A percentile compares a stretch with the other conserved stretches of the same genome.
phyloP scores from a whole-genome alignment of 2,329 filamentous ascomycete genomes.

The Chalara sp. region DNA sequence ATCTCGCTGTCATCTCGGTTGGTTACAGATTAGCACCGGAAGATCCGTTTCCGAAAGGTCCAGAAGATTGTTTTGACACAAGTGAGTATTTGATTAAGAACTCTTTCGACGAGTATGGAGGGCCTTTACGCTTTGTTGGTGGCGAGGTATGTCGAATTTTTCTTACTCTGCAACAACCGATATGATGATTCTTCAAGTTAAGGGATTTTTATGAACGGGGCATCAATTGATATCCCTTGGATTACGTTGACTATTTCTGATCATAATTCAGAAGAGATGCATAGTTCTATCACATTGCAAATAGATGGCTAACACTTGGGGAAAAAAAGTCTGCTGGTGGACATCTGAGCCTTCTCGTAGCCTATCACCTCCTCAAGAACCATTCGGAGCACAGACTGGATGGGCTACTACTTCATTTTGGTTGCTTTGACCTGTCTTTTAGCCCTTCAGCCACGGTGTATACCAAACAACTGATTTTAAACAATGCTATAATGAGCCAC shows the following conservation, averaged over 20 bases:
- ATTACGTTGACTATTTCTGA: conserved; percentile 9
- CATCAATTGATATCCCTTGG: background rate
- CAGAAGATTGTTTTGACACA: conserved; percentile 51
- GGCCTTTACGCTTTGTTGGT: conserved; percentile 35
- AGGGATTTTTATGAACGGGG: conserved; percentile 13
- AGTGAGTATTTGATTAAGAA: conserved; percentile 46
- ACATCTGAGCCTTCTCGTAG: conserved; percentile 40
- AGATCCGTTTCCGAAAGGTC: conserved; percentile 45
- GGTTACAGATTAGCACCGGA: conserved; percentile 56
- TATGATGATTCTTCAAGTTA: conserved; percentile 13
- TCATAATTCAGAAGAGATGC: background rate
- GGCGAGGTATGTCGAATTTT: conserved; percentile 32
- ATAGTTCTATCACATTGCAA: too few relatives aligned
- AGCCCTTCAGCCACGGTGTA: conserved; percentile 31
- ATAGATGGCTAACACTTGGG: too few relatives aligned
- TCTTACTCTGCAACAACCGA: background rate
- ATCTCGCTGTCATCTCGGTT: conserved; percentile 44
- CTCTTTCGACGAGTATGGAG: conserved; percentile 34
- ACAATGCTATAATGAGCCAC: conserved; percentile 36
- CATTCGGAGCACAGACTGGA: conserved; percentile 34
- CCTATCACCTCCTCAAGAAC: conserved; percentile 38
- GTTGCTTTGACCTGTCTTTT: conserved; percentile 41
- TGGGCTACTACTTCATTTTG: conserved; percentile 46
- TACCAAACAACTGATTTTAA: conserved; percentile 30
- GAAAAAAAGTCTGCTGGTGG: conserved; percentile 39